phyloP scores from a whole-genome alignment of 768 basidiomycete genomes.

The Tricholoma matsutake region DNA sequence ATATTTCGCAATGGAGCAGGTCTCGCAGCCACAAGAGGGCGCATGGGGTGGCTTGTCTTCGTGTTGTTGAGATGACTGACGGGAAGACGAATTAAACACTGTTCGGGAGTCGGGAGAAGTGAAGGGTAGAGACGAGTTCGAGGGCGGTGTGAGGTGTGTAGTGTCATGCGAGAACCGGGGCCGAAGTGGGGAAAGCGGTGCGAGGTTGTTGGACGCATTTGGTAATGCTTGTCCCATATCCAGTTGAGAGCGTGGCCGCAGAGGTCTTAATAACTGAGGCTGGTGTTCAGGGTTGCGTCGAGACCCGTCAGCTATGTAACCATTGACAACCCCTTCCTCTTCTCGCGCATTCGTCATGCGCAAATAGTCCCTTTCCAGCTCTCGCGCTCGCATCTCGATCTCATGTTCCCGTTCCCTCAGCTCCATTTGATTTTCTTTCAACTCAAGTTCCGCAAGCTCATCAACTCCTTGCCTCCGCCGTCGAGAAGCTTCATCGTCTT shows the following conservation, averaged over 20 bases:
- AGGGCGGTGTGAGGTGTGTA: slow-evolving; percentile 39
- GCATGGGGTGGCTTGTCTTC: slow-evolving; percentile 41
- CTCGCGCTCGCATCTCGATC: slow-evolving; percentile 47
- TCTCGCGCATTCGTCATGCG: slow-evolving; percentile 36
- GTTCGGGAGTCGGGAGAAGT: slow-evolving; percentile 14
- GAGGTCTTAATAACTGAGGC: slow-evolving; percentile 30
- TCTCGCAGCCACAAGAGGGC: slow-evolving; percentile 63
- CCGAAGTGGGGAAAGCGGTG: slow-evolving; percentile 3
- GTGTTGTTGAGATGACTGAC: slow-evolving; percentile 22
- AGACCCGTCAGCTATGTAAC: slow-evolving; percentile 14
- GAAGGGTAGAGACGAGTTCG: slow-evolving; percentile 16
- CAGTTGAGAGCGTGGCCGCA: slow-evolving; percentile 14
- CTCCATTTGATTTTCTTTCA: slow-evolving; percentile 53
- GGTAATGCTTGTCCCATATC: slow-evolving; percentile 1
- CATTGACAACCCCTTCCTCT: slow-evolving; percentile 17
- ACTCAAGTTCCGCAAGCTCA: slow-evolving; percentile 50
- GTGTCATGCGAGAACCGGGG: slow-evolving; percentile 38
- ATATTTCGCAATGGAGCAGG: slow-evolving; percentile 61
- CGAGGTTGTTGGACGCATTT: slow-evolving; percentile 7
- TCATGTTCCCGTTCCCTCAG: slow-evolving; percentile 53
- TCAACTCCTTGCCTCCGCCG: slow-evolving; percentile 40
- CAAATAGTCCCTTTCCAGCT: slow-evolving; percentile 56
- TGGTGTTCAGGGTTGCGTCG: slow-evolving; percentile 12
- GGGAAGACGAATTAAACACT: slow-evolving; percentile 21
- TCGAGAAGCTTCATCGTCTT: slow-evolving; percentile 25